Evolutionary conservation across 2,329 filamentous ascomycete species (phyloP).

Genomic region (Trichoderma sp.): DNA sequence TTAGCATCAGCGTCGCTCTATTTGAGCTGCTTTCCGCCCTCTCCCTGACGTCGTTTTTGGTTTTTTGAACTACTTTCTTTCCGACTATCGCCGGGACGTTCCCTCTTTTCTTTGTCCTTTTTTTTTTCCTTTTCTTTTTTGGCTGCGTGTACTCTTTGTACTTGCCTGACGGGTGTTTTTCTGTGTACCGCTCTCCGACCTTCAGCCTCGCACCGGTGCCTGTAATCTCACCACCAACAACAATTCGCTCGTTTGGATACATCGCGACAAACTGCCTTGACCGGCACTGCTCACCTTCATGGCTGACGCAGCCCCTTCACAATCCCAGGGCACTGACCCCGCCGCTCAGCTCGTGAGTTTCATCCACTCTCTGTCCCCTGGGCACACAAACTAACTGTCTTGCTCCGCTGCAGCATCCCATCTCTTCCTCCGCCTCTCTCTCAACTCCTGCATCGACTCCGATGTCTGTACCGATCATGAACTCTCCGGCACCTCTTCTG

Average conservation of each 20-base stretch:
- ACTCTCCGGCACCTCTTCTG: constrained; percentile 74
- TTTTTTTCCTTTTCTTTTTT: not conserved
- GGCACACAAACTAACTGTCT: constrained; percentile 4
- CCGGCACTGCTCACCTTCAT: constrained; percentile 24
- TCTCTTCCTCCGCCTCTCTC: constrained; percentile 21
- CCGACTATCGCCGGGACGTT: not conserved
- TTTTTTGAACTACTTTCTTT: not conserved
- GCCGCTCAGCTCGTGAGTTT: constrained; percentile 24
- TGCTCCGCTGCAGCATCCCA: constrained; percentile 12
- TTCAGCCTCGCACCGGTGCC: constrained; percentile 3
- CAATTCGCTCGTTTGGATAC: constrained; percentile 15
- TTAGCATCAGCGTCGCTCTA: not conserved
- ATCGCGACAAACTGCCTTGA: constrained; percentile 19
- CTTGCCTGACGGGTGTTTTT: not conserved
- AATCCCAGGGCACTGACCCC: constrained; percentile 24
- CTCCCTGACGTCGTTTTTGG: not conserved
- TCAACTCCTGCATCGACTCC: constrained; percentile 33
- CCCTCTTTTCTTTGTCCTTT: not conserved
- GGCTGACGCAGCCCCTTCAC: constrained; percentile 27
- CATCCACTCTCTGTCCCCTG: not conserved
- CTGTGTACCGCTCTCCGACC: not conserved
- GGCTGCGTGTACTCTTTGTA: not conserved
- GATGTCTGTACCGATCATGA: constrained; percentile 57
- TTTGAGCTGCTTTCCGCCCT: not conserved
- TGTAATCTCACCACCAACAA: not conserved